These are phyloP conservation scores for Caryopteris hybrid DNA, from an alignment of 305 asterid species.

Conservation along the genomic window DNA sequence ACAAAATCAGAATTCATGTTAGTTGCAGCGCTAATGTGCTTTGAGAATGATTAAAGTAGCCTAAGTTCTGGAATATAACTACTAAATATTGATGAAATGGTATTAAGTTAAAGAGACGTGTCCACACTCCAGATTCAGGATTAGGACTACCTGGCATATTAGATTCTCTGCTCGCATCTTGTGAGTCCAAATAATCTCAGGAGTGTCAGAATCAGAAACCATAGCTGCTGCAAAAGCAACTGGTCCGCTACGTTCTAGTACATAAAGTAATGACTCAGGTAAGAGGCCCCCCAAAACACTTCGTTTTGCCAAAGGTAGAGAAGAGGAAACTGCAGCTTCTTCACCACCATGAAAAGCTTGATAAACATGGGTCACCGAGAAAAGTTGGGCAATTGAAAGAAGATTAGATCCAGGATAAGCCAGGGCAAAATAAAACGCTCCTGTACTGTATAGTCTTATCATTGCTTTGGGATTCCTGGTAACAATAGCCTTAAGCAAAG, in stretches of 20 bases:
- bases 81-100: not conserved
- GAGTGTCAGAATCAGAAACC: slow-evolving; percentile 99
- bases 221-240: slow-evolving; percentile 95
- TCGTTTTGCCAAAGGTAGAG: slow-evolving; percentile 94
- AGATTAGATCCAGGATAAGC: slow-evolving; percentile 99
- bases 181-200: slow-evolving; percentile 99
- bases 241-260: slow-evolving; percentile 94
- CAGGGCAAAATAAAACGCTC: slow-evolving; percentile 90
- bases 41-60: slow-evolving; percentile 12
- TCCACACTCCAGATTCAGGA: slow-evolving; percentile 6
- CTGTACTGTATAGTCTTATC: slow-evolving; percentile 91
- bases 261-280: slow-evolving; percentile 98
- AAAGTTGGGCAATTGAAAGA: slow-evolving; percentile 82
- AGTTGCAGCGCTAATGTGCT: slow-evolving; percentile 12
- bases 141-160: slow-evolving; percentile 71
- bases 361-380: slow-evolving; percentile 85
- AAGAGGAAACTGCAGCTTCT: slow-evolving; percentile 95
- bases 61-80: not conserved
- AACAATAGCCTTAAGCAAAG: slow-evolving; percentile 87
- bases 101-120: not conserved
- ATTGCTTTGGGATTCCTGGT: slow-evolving; percentile 98
- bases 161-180: slow-evolving; percentile 98
- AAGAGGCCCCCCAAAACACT: slow-evolving; percentile 98
- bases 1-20: slow-evolving; percentile 24
- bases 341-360: slow-evolving; percentile 99